Evolutionary conservation across 164 flowering plant genomes (phyloP).

Genomic region (Nymphaea thermarum): DNA sequence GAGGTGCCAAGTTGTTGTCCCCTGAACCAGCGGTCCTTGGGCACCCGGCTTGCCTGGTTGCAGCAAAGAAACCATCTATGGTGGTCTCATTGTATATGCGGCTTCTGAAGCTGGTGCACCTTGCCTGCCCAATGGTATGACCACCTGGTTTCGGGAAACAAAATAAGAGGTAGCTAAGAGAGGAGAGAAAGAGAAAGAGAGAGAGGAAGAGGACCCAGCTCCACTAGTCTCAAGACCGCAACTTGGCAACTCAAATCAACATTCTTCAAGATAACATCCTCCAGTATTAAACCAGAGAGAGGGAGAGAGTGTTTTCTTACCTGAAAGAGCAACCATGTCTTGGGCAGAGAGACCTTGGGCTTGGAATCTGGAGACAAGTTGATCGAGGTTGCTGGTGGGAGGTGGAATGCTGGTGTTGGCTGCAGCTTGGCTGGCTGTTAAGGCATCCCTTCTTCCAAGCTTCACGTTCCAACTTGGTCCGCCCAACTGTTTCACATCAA

Average conservation of each 20-base stretch:
- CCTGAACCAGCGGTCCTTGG: slow-evolving; percentile 7
- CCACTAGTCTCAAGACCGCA: no score
- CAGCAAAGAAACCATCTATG: slow-evolving; percentile 18
- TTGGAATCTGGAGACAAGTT: slow-evolving; percentile 10
- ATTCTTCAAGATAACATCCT: no score
- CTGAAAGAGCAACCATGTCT: slow-evolving; percentile 3
- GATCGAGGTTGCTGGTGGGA: slow-evolving; percentile 10
- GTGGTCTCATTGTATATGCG: slow-evolving; percentile 26
- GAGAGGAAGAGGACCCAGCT: no score
- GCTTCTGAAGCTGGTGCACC: slow-evolving; percentile 15
- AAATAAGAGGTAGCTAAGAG: no score
- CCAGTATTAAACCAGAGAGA: no score
- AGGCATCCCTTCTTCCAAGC: slow-evolving; percentile 14
- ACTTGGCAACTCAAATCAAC: no score
- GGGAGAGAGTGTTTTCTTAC: background rate
- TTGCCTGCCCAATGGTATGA: slow-evolving; percentile 28
- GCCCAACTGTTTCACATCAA: slow-evolving; percentile 6
- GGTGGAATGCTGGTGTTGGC: slow-evolving; percentile 17
- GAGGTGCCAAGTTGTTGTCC: slow-evolving; percentile 15
- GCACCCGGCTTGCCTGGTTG: slow-evolving; percentile 8
- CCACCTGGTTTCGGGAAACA: slow-evolving; percentile 16
- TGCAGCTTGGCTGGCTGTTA: slow-evolving; percentile 9
- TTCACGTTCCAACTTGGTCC: slow-evolving; percentile 10
- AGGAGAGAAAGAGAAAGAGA: no score
- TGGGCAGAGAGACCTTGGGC: slow-evolving; percentile 6